Base-by-base conservation (phyloP, 2,329 filamentous ascomycete species). In the Aspergillus brunneoviolaceus region DNA sequence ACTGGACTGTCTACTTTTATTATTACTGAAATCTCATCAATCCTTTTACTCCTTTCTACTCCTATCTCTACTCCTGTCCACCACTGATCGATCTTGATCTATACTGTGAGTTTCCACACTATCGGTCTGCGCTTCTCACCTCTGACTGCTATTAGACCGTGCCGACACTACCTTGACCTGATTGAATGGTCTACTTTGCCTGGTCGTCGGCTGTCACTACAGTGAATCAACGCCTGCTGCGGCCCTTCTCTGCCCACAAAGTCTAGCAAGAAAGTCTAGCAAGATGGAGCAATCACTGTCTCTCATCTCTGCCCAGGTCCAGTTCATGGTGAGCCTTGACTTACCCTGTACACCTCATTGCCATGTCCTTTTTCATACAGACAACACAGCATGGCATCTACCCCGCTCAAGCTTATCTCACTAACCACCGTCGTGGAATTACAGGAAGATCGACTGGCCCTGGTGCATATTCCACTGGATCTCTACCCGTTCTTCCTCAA, bases 391-490 rank as follows among this genome's bases (percentile, higher is more conserved):
- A 61, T 61, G 61, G 47, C 55, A 19, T 11, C 14, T 5, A 23
- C 42, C 47, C 49, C 49, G n/a, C 21, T 42, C 35, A 60, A 53
- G 47, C 59, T 66, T n/a, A 51, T 61, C 49, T 63, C 57, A 33
- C 62, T 68, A 47, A 67, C 65, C 21, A 63, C 60, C 12, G 35
- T 62, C 16, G 58, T 65, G 25, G 60, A 63, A 51, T 33, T 60
- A 52, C 53, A 98, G 95, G 89, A 96, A 70, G 92, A 92, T 67
- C 89, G 88, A 64, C 87, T 96, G 69, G 92, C 88, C 70, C 83
- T 99, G 62, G 92, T 98, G 70, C 93, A 97, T 75, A 93, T 98
- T 60, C 93, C 94, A 1, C 80, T 96, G 62, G 81, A 88, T 57
- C 83, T 95, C 51, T 87, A 96, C 76, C 81, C 89, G 5, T 85